Evolutionary conservation across 192 early-diverging fungal species (phyloP).

Genomic region (Obelidium mucronatum): DNA sequence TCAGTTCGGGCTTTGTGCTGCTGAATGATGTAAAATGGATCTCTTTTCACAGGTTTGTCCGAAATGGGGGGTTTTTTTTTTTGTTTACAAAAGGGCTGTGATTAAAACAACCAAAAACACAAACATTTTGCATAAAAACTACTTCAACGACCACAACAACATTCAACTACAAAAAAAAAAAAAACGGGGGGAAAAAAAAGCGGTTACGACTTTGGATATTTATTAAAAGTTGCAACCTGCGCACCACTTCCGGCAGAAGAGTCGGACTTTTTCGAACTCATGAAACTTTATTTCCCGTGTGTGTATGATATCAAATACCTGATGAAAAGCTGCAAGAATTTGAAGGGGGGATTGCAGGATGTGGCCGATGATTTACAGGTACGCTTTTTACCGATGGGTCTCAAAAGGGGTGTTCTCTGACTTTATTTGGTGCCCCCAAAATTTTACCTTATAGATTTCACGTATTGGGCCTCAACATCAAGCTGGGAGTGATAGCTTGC

Average conservation of each 20-base stretch:
- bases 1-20: conserved; percentile 95
- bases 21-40: conserved; percentile 96
- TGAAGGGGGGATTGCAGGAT: conserved; percentile 98
- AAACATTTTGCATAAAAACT: not conserved
- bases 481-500: conserved; percentile 94
- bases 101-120: not conserved
- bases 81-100: too few species aligned
- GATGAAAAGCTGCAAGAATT: conserved; percentile 95
- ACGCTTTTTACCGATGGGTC: not conserved
- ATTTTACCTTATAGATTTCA: conserved; percentile 76
- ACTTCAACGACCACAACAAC: not conserved
- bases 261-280: conserved; percentile 89
- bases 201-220: conserved; percentile 99
- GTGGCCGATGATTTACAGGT: conserved; percentile 97
- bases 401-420: not conserved
- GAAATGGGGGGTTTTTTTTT: conserved; percentile 21
- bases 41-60: conserved; percentile 89
- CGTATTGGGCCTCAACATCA: conserved; percentile 98
- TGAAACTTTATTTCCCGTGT: conserved; percentile 95
- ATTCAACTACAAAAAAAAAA: too few species aligned
- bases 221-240: conserved; percentile 95
- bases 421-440: too few species aligned
- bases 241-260: conserved; percentile 91
- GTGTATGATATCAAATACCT: conserved; percentile 99
- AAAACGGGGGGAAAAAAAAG: too few species aligned